Evolutionary conservation across 768 basidiomycete genomes (phyloP).

Genomic region (Kockovaella imperatae): DNA sequence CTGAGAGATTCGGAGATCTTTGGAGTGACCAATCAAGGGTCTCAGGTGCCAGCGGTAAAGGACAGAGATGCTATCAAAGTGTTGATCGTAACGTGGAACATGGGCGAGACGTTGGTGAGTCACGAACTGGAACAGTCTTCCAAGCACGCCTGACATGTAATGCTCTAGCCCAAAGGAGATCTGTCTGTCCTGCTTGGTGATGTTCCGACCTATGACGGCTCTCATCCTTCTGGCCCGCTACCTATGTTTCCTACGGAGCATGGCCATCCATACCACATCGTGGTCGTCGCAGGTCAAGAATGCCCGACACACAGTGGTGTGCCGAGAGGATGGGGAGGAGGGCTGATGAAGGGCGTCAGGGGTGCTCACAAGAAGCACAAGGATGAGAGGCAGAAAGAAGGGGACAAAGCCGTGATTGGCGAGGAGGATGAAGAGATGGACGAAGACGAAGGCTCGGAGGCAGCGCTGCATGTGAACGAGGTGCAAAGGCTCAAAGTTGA

Average conservation of each 20-base stretch:
- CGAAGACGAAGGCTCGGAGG: no score
- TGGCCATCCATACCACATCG: conserved; percentile 42
- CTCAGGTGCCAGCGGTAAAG: conserved; percentile 1
- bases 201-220: conserved; percentile 27
- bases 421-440: conserved; percentile 21
- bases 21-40: no score
- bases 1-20: not conserved
- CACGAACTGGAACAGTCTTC: not conserved
- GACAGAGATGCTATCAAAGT: conserved; percentile 40
- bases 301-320: conserved; percentile 41
- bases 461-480: no score
- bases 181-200: conserved; percentile 35
- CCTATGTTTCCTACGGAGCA: conserved; percentile 28
- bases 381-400: conserved; percentile 30
- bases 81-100: conserved; percentile 42
- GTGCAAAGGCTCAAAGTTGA: no score
- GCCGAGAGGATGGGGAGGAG: conserved; percentile 41
- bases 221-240: conserved; percentile 6
- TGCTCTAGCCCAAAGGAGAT: conserved; percentile 41
- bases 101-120: conserved; percentile 42
- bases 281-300: conserved; percentile 44
- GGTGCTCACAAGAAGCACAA: conserved; percentile 23
- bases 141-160: not conserved
- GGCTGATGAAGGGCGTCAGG: conserved; percentile 38
- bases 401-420: no score